Percentiles rank a stretch among this genome's conserved stretches.
Evolutionary conservation across 1,284 basidiomycete species (phyloP).

Genomic region (Boletus smithii): DNA sequence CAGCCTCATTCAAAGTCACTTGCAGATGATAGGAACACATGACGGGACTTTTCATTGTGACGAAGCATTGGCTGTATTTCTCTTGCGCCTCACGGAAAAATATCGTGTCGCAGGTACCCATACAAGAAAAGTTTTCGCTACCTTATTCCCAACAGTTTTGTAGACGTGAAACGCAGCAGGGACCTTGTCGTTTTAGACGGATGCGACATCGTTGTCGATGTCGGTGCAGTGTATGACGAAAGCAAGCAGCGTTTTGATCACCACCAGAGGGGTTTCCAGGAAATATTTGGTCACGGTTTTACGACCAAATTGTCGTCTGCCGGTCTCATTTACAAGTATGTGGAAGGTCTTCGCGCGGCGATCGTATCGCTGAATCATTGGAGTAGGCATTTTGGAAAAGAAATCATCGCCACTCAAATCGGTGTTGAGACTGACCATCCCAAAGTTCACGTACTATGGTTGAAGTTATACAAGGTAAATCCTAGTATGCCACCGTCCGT

Average conservation of each 20-base stretch:
- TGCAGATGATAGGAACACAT: constrained; percentile 84
- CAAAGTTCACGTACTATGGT: constrained; percentile 74
- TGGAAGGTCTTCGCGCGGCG: not conserved
- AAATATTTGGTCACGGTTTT: constrained; percentile 85
- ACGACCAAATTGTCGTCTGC: constrained; percentile 90
- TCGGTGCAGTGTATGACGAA: constrained; percentile 90
- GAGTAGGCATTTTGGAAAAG: constrained; percentile 85
- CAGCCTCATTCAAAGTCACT: not conserved
- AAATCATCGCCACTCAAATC: constrained; percentile 74
- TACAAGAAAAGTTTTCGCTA: not conserved
- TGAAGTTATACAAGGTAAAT: constrained; percentile 81
- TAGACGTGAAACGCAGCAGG: constrained; percentile 74
- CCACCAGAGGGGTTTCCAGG: constrained; percentile 91
- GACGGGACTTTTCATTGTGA: constrained; percentile 97
- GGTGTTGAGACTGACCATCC: constrained; percentile 53
- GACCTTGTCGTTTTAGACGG: constrained; percentile 77
- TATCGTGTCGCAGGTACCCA: constrained; percentile 73
- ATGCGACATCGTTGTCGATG: constrained; percentile 97
- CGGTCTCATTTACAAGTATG: constrained; percentile 91
- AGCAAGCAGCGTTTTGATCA: constrained; percentile 85
- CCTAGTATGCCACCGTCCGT: not conserved
- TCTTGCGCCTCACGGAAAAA: constrained; percentile 75
- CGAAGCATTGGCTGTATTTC: constrained; percentile 90
- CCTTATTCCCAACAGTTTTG: constrained; percentile 8
- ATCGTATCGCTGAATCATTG: constrained; percentile 5